These are phyloP conservation scores for Fremontodendron californicum DNA, from an alignment of 345 rosid genomes.

Conservation along the genomic window DNA sequence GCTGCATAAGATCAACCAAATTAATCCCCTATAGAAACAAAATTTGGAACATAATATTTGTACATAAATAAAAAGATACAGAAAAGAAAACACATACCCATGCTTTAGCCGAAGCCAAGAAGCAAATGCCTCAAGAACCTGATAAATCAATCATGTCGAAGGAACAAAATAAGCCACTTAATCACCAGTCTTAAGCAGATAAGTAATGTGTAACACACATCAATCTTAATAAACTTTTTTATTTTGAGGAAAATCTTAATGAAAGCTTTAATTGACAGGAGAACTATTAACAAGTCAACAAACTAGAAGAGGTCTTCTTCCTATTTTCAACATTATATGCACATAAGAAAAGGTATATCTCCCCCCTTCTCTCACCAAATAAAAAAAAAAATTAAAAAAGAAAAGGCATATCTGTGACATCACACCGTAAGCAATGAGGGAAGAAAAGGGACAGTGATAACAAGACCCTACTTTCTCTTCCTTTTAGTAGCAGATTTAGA, in stretches of 20 bases:
- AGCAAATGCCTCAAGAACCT: conserved; percentile 99
- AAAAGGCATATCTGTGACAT: background rate
- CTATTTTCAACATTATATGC: background rate
- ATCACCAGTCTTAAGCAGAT: conserved; percentile 7
- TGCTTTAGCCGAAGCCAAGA: conserved; percentile 95
- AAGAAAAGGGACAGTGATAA: background rate
- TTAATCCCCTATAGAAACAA: background rate
- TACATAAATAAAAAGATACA: background rate
- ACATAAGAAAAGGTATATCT: background rate
- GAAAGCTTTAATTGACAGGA: background rate
- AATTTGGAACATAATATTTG: background rate
- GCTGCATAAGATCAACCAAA: background rate
- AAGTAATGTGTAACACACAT: background rate
- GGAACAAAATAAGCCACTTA: conserved; percentile 11
- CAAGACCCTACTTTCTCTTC: background rate
- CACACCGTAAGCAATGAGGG: background rate
- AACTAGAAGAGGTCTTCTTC: background rate
- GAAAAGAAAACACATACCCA: conserved; percentile 50
- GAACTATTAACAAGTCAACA: background rate
- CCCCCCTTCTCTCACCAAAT: background rate
- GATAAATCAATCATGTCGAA: conserved; percentile 27
- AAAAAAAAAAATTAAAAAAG: background rate
- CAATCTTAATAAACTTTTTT: background rate
- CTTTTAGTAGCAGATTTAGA: background rate
- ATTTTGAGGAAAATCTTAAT: background rate